Conservation (phyloP, 2,329 filamentous ascomycete genomes). For the Teratosphaeriaceae sp. region DNA sequence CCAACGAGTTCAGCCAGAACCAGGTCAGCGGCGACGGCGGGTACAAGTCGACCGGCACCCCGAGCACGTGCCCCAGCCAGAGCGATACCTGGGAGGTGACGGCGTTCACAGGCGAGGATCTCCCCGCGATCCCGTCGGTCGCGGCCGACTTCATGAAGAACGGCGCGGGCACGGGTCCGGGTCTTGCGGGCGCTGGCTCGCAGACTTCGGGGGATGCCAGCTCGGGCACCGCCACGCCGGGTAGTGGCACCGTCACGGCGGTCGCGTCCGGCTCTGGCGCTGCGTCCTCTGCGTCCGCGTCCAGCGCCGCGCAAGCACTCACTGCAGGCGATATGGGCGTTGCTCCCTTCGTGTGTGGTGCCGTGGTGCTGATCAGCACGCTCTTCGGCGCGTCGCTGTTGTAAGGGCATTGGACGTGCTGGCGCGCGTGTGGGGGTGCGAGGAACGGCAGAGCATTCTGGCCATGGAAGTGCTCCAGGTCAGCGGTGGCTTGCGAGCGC, state of each 20-base stretch:
- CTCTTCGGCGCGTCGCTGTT: slow-evolving; percentile 46
- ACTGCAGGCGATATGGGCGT: slow-evolving; percentile 40
- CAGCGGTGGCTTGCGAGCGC: slow-evolving; percentile 1
- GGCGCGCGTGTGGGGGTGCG: neutral
- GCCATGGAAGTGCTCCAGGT: slow-evolving; percentile 5
- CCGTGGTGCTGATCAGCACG: slow-evolving; percentile 46
- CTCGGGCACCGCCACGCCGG: slow-evolving; percentile 43
- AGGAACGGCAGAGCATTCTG: neutral
- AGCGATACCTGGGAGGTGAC: slow-evolving; percentile 52
- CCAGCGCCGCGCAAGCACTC: slow-evolving; percentile 40
- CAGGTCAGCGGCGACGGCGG: slow-evolving; percentile 52
- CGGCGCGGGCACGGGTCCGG: slow-evolving; percentile 52
- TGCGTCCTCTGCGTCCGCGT: slow-evolving; percentile 25
- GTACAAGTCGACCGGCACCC: slow-evolving; percentile 48
- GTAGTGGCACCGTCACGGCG: slow-evolving; percentile 42
- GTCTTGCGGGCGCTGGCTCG: slow-evolving; percentile 50
- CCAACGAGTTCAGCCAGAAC: slow-evolving; percentile 44
- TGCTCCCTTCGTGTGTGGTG: slow-evolving; percentile 46
- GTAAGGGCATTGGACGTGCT: no score
- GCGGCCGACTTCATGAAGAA: slow-evolving; percentile 51
- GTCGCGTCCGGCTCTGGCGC: slow-evolving; percentile 22
- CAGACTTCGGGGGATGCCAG: slow-evolving; percentile 49
- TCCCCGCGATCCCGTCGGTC: slow-evolving; percentile 51
- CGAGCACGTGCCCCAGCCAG: slow-evolving; percentile 49
- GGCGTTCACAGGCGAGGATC: slow-evolving; percentile 36